Evolutionary conservation across 129 eudicot genomes (phyloP), one percentile per base, ranked within the genome.

Genomic region (Rutidosis leptorrhynchoides): DNA sequence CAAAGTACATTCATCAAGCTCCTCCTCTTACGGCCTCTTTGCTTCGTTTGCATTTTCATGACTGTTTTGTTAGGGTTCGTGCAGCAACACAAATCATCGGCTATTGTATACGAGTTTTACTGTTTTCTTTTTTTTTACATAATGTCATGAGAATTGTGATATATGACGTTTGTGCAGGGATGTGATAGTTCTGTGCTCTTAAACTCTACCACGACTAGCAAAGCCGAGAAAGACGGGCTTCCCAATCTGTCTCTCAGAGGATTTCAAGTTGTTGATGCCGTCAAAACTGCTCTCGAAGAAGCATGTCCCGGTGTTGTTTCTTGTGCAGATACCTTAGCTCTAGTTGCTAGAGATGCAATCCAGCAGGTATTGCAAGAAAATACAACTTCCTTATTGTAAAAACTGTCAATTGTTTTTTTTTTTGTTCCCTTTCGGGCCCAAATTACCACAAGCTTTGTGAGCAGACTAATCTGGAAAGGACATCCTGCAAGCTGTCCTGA

Each of bases 21-120:
- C 89, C 95, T 19, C 57, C 84, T 30, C 80, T 87, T 42, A 83
- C 89, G 45, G 82, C 84, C 60, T 71, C 87, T 19, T 62, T 87
- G 43, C 72, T 87, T 32, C 77, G 95, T 63, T 69, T 83, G 95
- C 89, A 83, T 58, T 87, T 87, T 70, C 95, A 87, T 49, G 95
- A 87, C 61, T 87, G 90, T 62, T 80, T 83, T 71, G 81, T 87
- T 46, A 57, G 45, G 45, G 45, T 37, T 37, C 42, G 42, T 35
- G 42, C 42, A 35, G 10, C 10, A 37, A 37, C 45, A 22, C 30
- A 3, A 28, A 22, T 20, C 20, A 11, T 16, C 4, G 4, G 10
- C 11, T 37, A 30, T 30, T 30, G 6, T 3, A 30, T 4, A 4
- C 0, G 35, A 3, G 6, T 29, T 29, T 3, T 2, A 29, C 4